Evolutionary conservation across 2,329 filamentous ascomycete genomes (phyloP).

Genomic region (Ophiocordyceps camponoti-floridani): DNA sequence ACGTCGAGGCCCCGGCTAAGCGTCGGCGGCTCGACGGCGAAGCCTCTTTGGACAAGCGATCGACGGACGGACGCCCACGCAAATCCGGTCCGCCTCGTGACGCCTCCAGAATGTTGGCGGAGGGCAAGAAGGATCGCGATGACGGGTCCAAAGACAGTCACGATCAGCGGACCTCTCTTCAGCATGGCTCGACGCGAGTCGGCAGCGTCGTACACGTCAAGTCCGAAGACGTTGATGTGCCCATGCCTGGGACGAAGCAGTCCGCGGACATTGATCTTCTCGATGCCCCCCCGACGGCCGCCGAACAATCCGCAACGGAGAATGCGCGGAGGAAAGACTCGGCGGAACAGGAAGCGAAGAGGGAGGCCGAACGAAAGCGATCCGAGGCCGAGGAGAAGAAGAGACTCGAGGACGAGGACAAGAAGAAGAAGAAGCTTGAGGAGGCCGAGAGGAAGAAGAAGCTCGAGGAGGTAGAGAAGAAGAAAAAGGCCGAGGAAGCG

Average conservation of each 20-base stretch:
- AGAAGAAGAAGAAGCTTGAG: too few species aligned
- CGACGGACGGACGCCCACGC: slow-evolving; percentile 25
- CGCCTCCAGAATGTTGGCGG: slow-evolving; percentile 15
- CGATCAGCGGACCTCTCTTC: slow-evolving; percentile 18
- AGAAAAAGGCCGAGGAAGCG: slow-evolving; percentile 14
- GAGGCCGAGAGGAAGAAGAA: background rate
- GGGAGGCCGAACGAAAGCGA: slow-evolving; percentile 11
- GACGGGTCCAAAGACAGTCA: slow-evolving; percentile 19
- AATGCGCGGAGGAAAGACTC: slow-evolving; percentile 12
- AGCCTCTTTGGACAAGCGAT: slow-evolving; percentile 25
- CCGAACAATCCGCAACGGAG: slow-evolving; percentile 17
- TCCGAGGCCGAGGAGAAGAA: slow-evolving; percentile 16
- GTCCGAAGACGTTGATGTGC: slow-evolving; percentile 35
- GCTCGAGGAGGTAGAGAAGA: slow-evolving; percentile 13
- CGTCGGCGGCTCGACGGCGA: slow-evolving; percentile 38
- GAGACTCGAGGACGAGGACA: slow-evolving; percentile 8
- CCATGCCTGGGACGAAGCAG: slow-evolving; percentile 31
- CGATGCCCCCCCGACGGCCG: slow-evolving; percentile 16
- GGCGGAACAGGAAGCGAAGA: slow-evolving; percentile 14
- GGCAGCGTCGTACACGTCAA: slow-evolving; percentile 32
- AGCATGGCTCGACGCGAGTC: slow-evolving; percentile 23
- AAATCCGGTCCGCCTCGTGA: slow-evolving; percentile 26
- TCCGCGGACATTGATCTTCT: slow-evolving; percentile 10
- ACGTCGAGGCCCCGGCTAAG: slow-evolving; percentile 30
- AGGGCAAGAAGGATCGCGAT: slow-evolving; percentile 20